Evolutionary conservation across 805 yeast species (phyloP), one percentile per base, ranked within the genome.

Genomic region (Candida coleopterorum): DNA sequence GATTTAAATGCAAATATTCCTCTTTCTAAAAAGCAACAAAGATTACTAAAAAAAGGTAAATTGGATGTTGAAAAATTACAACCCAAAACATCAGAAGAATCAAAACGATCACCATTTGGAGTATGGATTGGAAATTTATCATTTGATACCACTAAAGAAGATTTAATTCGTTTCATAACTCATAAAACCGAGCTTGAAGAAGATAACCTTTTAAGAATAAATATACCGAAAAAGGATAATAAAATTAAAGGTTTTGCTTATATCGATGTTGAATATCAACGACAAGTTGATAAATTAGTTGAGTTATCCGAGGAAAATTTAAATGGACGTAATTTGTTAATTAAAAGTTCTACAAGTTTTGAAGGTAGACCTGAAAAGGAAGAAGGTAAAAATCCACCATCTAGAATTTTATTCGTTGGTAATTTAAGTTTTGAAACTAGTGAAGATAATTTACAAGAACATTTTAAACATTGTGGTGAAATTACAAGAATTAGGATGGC

Each of bases 71-170:
- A 77, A 33, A 80, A 77, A 48, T 52, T 79, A 48, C 25, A 32
- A 22, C 63, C 55, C 38, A 55, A 52, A 40, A 63, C 66, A 35
- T 49, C 9, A 52, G 57, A 6, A 61, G 62, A 36, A 62, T 66
- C 57, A 2, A 65, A 64, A 35, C 68, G 68, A 52, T 72, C 81
- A 4, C 75, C 72, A 37, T 75, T 63, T 49, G 94, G 94, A 30
- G 93, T 88, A 24, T 93, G 98, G 98, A 75, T 93, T 32, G 98
- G 98, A 29, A 93, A 93, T 56, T 62, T 93, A 44, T 72, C 96
- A 0, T 93, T 82, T 51, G 93, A 85, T 35, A 86, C 96, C 4
- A 70, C 80, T 0, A 78, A 74, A 48, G 90, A 83, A 24, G 94
- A 88, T 44, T 53, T 93, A 23, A 64, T 65, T 10, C 70, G 79